Conservation (phyloP, 2,329 filamentous ascomycete species). For the Zasmidium citrigriseum region DNA sequence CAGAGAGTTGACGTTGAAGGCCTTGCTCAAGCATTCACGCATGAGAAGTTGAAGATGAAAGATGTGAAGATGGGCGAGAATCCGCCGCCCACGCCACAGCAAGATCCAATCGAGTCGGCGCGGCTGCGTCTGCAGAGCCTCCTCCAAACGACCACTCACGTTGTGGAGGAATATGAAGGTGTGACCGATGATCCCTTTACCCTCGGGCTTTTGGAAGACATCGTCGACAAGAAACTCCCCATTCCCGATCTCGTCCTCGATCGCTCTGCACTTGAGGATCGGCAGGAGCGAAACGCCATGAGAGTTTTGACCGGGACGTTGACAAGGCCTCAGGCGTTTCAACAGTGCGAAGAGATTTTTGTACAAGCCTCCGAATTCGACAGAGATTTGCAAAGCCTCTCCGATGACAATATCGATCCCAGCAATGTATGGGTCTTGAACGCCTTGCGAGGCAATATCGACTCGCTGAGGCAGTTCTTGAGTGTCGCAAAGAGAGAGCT, state of each 20-base stretch:
- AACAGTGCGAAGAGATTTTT: not conserved
- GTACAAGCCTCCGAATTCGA: not conserved
- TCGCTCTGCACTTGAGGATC: not conserved
- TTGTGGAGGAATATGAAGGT: not conserved
- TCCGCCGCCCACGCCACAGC: not conserved
- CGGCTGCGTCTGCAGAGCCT: not conserved
- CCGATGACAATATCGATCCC: not conserved
- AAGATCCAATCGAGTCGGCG: not conserved
- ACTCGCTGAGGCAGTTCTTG: too few species aligned
- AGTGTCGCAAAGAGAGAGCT: too few species aligned
- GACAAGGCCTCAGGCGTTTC: not conserved
- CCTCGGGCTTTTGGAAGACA: not conserved
- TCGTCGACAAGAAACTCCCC: not conserved
- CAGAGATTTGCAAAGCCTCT: not conserved
- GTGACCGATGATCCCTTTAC: not conserved
- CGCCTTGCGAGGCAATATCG: too few species aligned
- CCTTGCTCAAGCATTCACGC: not conserved
- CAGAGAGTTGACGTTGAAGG: not conserved
- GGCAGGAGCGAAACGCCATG: not conserved
- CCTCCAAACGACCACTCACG: not conserved
- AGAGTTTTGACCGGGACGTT: not conserved
- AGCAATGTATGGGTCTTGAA: too few species aligned
- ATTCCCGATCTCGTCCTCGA: not conserved
- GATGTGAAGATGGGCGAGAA: not conserved
- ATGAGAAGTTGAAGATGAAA: not conserved